Evolutionary conservation across 345 rosid genomes (phyloP).

Genomic region (Moricandia arvensis): DNA sequence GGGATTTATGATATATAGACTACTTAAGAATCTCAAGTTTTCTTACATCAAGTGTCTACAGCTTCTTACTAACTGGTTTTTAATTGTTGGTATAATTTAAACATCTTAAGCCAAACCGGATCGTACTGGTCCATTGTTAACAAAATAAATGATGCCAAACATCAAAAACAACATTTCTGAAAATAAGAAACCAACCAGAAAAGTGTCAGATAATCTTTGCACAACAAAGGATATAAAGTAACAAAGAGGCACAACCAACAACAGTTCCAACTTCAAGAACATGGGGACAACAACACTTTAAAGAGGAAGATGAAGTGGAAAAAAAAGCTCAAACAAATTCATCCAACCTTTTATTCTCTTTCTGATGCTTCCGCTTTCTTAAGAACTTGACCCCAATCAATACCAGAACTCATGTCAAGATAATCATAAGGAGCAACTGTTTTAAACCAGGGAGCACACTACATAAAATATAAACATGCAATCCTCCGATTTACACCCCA

Average conservation of each 20-base stretch:
- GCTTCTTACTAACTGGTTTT: background rate
- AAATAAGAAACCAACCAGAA: too few species aligned
- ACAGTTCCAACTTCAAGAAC: background rate
- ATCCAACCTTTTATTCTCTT: constrained; percentile 31
- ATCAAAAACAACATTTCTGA: too few species aligned
- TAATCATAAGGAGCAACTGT: constrained; percentile 71
- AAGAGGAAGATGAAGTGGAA: background rate
- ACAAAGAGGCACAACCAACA: background rate
- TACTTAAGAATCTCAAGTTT: constrained; percentile 21
- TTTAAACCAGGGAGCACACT: constrained; percentile 61
- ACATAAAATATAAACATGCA: constrained; percentile 43
- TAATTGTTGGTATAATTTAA: background rate
- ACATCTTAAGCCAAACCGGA: constrained; percentile 9
- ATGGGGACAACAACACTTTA: background rate
- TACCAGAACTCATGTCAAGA: constrained; percentile 58
- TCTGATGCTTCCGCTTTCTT: constrained; percentile 52
- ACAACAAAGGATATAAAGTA: too few species aligned
- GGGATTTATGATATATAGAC: background rate
- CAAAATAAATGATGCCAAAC: background rate
- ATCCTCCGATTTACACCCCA: constrained; percentile 51
- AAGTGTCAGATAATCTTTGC: too few species aligned
- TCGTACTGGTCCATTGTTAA: background rate
- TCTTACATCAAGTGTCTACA: background rate
- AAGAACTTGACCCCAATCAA: constrained; percentile 75
- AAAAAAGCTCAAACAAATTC: constrained; percentile 39